A percentile compares a stretch with the other conserved stretches of the same genome.
These are phyloP conservation scores for Exserohilum turcica DNA, from an alignment of 2,329 filamentous ascomycete species.

Conservation along the genomic window DNA sequence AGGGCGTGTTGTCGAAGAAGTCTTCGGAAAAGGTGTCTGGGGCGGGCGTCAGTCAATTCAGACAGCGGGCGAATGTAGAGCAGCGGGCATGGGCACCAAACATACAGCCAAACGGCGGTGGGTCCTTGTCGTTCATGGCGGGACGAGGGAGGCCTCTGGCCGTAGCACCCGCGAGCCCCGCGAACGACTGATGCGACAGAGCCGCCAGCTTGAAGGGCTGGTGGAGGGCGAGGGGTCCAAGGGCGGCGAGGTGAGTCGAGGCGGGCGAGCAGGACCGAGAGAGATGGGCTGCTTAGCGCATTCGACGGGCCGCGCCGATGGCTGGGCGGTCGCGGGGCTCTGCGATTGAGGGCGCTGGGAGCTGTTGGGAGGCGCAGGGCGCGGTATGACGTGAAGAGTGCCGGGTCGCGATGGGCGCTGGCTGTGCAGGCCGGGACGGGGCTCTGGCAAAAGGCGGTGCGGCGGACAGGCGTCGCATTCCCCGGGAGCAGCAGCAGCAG, in stretches of 20 bases:
- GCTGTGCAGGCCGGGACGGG: conserved; percentile 1
- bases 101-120: conserved; percentile 45
- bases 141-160: conserved; percentile 30
- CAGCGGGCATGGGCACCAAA: background rate
- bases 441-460: conserved; percentile 8
- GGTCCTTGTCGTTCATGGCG: conserved; percentile 43
- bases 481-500: conserved; percentile 5
- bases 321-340: background rate
- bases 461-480: conserved; percentile 20
- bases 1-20: conserved; percentile 25
- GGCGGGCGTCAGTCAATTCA: conserved; percentile 10
- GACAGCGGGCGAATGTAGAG: background rate
- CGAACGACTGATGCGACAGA: conserved; percentile 27
- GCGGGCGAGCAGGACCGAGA: background rate
- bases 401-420: conserved; percentile 8
- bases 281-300: background rate
- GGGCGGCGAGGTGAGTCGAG: background rate
- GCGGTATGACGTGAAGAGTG: conserved; percentile 19
- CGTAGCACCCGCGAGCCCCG: conserved; percentile 33
- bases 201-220: conserved; percentile 30
- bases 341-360: conserved; percentile 13
- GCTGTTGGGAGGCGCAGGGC: conserved; percentile 18
- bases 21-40: conserved; percentile 38
- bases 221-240: background rate
- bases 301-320: background rate